phyloP scores from a whole-genome alignment of 495 filamentous ascomycete genomes.

The Trichoderma erinaceum region DNA sequence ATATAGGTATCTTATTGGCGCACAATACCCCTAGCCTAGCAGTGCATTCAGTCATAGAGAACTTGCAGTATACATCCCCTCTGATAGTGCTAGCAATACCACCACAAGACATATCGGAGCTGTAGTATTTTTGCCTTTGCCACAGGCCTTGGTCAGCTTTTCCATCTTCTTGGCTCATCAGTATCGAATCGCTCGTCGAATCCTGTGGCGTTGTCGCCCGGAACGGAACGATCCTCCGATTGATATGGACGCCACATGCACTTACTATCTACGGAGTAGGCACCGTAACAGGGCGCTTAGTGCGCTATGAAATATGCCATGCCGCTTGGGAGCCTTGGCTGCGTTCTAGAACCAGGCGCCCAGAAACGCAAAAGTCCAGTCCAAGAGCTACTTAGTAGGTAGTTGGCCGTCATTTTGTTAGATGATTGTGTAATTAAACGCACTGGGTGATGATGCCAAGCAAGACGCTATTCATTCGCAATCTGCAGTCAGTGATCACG shows the following conservation, averaged over 20 bases:
- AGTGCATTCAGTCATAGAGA: neutral
- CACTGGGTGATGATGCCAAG: too few species aligned
- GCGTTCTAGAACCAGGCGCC: neutral
- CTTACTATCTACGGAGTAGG: neutral
- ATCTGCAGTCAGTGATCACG: too few species aligned
- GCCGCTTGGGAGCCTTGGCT: neutral
- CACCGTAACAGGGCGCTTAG: neutral
- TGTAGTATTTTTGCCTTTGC: too few species aligned
- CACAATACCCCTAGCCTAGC: neutral
- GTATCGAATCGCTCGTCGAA: neutral
- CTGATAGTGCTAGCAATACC: too few species aligned
- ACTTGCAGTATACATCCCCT: too few species aligned
- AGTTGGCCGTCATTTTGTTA: too few species aligned
- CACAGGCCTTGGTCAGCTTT: too few species aligned
- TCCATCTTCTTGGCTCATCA: too few species aligned
- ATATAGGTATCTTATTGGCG: neutral
- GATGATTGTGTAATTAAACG: too few species aligned
- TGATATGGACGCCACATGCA: neutral
- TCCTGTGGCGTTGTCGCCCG: neutral
- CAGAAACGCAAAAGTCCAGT: neutral
- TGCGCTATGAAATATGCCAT: neutral
- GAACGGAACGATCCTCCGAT: neutral
- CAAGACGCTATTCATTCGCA: too few species aligned
- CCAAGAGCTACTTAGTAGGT: too few species aligned
- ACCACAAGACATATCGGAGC: too few species aligned